Base-by-base conservation (phyloP, 306 rosid species). In the Corylus avellana region DNA sequence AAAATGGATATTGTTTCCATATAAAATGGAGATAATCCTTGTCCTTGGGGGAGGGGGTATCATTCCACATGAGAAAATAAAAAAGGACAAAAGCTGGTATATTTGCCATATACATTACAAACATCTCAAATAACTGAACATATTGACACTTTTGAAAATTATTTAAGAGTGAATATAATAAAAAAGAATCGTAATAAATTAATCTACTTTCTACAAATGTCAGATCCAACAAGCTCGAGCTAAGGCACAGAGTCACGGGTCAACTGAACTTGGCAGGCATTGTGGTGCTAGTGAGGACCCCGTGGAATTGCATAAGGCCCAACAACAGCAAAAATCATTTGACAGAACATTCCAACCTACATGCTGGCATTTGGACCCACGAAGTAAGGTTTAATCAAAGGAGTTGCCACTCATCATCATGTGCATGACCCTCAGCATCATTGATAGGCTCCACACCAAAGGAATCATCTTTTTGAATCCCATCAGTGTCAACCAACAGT, bases 351-450 rank as follows among this genome's bases (percentile, higher is more conserved):
- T 77, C 72, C 77, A n/a, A 27, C 53, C 18, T n/a, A 29, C 35
- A 4, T 56, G 64, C 71, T 53, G 71, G 29, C 67, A 1, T 53
- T 68, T 22, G 54, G 76, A 70, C 69, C 79, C 78, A 73, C 61
- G 59, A 4, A 20, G 6, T 32, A 3, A 18, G 13, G 48, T 13
- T 25, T 22, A 75, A 76, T 90, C 84, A 94, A 55, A 94, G 86
- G 78, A 94, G 85, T 78, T 94, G 98, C 98, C 98, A 94, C 50
- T 92, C 98, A 74, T 92, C 96, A 82, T 92, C 97, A 47, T 87
- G 69, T 37, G 88, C 75, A 32, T 37, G 47, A 51, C 25, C 90
- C 51, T 83, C 90, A 16, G 81, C 79, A 37, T 87, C 87, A 73
- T 76, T 84, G 71, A 53, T 70, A 39, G 79, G 39, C 78, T 72